Percentiles rank a stretch among this genome's conserved stretches.
phyloP scores from a whole-genome alignment of 495 filamentous ascomycete genomes.

The Baudoinia panamericana region DNA sequence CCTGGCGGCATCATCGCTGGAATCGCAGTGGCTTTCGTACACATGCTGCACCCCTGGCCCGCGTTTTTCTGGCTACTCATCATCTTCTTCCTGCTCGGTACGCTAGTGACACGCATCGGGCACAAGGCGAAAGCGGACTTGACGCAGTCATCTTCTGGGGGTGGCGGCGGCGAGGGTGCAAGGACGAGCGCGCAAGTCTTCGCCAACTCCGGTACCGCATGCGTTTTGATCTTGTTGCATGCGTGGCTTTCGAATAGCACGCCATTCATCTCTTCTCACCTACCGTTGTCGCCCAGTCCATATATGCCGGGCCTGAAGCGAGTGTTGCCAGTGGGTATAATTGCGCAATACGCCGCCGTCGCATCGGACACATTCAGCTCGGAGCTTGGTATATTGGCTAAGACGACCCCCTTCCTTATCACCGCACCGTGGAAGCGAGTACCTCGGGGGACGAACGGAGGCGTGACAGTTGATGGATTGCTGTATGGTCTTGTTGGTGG shows the following conservation, averaged over 20 bases:
- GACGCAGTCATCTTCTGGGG: constrained; percentile 60
- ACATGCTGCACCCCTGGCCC: constrained; percentile 83
- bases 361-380: constrained; percentile 91
- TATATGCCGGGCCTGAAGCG: constrained; percentile 1
- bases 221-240: constrained; percentile 59
- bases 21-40: constrained; percentile 55
- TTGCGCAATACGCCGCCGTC: constrained; percentile 66
- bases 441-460: constrained; percentile 84
- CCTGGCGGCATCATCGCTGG: constrained; percentile 57
- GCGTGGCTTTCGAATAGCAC: constrained; percentile 40
- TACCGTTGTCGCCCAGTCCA: constrained; percentile 4
- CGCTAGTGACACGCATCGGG: constrained; percentile 72
- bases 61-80: constrained; percentile 70
- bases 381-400: constrained; percentile 83
- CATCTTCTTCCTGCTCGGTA: constrained; percentile 80
- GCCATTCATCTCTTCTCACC: constrained; percentile 16
- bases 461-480: constrained; percentile 61
- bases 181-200: constrained; percentile 82
- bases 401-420: constrained; percentile 64
- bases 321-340: constrained; percentile 36
- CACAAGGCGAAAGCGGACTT: constrained; percentile 70
- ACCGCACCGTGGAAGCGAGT: constrained; percentile 67
- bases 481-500: constrained; percentile 63
- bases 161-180: constrained; percentile 61
- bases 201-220: constrained; percentile 72